phyloP scores from a whole-genome alignment of 306 rosid species.

The Quercus rubra region DNA sequence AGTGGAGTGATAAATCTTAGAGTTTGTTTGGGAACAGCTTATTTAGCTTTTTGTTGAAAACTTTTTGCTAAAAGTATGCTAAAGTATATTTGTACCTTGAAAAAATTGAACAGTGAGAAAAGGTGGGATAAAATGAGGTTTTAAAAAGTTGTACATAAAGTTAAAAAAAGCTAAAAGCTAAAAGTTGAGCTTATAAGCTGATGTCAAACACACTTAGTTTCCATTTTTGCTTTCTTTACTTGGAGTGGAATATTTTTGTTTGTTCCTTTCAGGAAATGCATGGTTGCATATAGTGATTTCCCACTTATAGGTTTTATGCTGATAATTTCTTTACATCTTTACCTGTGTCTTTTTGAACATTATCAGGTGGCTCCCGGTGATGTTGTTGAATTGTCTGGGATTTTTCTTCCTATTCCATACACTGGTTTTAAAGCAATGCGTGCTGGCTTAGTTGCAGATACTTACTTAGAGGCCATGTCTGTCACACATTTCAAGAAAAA shows the following conservation, averaged over 20 bases:
- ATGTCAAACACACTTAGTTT: not conserved
- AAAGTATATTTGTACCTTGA: too few relatives aligned
- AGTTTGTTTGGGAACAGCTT: too few relatives aligned
- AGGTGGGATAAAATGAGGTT: too few relatives aligned
- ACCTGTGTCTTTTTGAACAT: conserved; percentile 6
- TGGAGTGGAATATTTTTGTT: not conserved
- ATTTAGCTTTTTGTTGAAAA: too few relatives aligned
- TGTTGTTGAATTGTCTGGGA: conserved; percentile 90
- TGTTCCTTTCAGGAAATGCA: not conserved
- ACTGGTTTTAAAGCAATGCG: conserved; percentile 96
- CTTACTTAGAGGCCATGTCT: conserved; percentile 98
- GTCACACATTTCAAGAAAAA: conserved; percentile 85
- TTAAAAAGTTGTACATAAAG: too few relatives aligned
- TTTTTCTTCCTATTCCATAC: conserved; percentile 94
- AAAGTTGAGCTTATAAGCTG: too few relatives aligned
- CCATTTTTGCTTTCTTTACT: not conserved
- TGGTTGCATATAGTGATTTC: not conserved
- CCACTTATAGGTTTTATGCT: conserved; percentile 8
- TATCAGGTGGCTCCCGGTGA: conserved; percentile 95
- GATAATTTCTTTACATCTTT: conserved; percentile 3
- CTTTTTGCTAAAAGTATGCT: too few relatives aligned
- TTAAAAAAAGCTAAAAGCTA: too few relatives aligned
- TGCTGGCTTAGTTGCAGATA: conserved; percentile 95
- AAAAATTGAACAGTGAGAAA: too few relatives aligned
- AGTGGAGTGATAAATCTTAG: not conserved